phyloP scores from a whole-genome alignment of 805 yeast species.

The Cephaloascus albidus region DNA sequence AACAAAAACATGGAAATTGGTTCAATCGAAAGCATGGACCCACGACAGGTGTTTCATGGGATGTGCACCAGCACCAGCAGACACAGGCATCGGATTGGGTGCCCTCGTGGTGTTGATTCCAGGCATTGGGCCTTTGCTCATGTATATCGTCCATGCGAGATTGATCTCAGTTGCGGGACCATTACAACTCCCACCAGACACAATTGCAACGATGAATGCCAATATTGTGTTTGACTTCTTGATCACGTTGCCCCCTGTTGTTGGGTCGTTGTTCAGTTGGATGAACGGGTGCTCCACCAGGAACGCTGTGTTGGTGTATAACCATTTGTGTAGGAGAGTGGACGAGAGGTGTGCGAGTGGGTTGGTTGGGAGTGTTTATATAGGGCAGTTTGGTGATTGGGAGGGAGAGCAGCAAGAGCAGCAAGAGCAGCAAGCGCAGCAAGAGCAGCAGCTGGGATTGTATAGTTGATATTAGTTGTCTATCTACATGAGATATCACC shows the following conservation, averaged over 20 bases:
- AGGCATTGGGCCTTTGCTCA: slow-evolving; percentile 71
- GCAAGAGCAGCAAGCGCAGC: too few species aligned
- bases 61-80: slow-evolving; percentile 59
- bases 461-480: too few species aligned
- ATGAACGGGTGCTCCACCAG: slow-evolving; percentile 79
- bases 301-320: slow-evolving; percentile 76
- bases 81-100: slow-evolving; percentile 71
- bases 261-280: slow-evolving; percentile 77
- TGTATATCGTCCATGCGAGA: slow-evolving; percentile 73
- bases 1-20: slow-evolving; percentile 56
- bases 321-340: slow-evolving; percentile 9
- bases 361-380: too few species aligned
- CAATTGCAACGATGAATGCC: slow-evolving; percentile 64
- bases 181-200: slow-evolving; percentile 45
- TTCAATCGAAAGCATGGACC: slow-evolving; percentile 77
- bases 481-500: too few species aligned
- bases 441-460: too few species aligned
- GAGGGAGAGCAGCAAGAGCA: too few species aligned
- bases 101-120: slow-evolving; percentile 71
- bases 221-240: slow-evolving; percentile 69
- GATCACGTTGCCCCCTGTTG: slow-evolving; percentile 68
- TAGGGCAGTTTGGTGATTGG: too few species aligned
- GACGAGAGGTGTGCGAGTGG: background rate
- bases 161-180: slow-evolving; percentile 53
- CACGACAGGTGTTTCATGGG: slow-evolving; percentile 83